phyloP scores from a whole-genome alignment of 169 alveolate species.

The Eimeria falciformis region DNA sequence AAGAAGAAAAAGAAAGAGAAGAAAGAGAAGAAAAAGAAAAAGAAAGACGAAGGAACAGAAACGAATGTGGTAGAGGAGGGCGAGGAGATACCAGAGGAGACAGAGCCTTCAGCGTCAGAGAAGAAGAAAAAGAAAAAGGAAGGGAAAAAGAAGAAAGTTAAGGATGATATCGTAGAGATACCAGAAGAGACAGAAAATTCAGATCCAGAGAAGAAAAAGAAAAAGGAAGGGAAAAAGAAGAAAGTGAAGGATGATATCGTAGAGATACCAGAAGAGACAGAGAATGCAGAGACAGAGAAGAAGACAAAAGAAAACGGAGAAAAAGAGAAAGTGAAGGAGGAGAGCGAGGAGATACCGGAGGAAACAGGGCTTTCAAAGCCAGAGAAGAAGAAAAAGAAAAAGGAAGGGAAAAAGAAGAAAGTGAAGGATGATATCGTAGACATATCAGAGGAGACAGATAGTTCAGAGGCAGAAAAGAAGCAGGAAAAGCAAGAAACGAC shows the following conservation, averaged over 20 bases:
- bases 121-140: too few species aligned
- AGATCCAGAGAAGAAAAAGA: background rate
- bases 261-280: background rate
- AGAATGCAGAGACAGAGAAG: background rate
- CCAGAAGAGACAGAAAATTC: too few species aligned
- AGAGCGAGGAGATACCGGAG: too few species aligned
- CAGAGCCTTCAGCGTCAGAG: background rate
- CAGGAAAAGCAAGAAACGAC: background rate
- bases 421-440: background rate
- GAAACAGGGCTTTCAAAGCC: background rate
- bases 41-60: slow-evolving; percentile 1
- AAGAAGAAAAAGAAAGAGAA: background rate
- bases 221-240: slow-evolving; percentile 13
- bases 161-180: too few species aligned
- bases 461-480: background rate
- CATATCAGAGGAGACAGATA: background rate
- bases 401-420: slow-evolving; percentile 18
- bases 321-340: background rate
- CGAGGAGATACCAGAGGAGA: background rate
- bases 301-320: too few species aligned
- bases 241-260: background rate
- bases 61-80: background rate
- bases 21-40: slow-evolving; percentile 18
- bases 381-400: background rate
- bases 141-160: background rate